phyloP scores from a whole-genome alignment of 768 basidiomycete species.

The Porphyrellus cyaneotinctus region DNA sequence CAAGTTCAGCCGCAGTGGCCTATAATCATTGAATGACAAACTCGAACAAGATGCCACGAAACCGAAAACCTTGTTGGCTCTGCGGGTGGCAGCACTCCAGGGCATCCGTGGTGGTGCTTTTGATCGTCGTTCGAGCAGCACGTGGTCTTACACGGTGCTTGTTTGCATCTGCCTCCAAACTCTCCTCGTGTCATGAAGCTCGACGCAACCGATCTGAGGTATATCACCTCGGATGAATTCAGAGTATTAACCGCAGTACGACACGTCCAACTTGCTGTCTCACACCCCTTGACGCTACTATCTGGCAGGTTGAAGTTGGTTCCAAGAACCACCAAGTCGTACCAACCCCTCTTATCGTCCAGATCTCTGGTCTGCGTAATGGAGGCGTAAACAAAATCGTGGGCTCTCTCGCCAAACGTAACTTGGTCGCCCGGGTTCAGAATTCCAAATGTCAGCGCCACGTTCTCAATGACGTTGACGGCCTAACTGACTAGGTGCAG shows the following conservation, averaged over 20 bases:
- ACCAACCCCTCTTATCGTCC: slow-evolving; percentile 81
- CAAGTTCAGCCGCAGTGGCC: slow-evolving; percentile 23
- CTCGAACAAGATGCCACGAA: neutral
- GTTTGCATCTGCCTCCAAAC: neutral
- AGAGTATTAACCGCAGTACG: slow-evolving; percentile 89
- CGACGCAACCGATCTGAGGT: slow-evolving; percentile 91
- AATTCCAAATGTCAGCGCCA: slow-evolving; percentile 77
- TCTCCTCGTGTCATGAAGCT: slow-evolving; percentile 63
- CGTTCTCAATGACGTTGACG: neutral
- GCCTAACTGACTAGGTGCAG: slow-evolving; percentile 39
- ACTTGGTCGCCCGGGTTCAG: slow-evolving; percentile 83
- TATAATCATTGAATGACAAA: neutral
- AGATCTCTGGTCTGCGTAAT: slow-evolving; percentile 87
- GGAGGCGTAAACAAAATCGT: slow-evolving; percentile 94
- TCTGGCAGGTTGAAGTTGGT: slow-evolving; percentile 85
- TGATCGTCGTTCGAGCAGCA: neutral
- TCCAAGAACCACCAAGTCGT: slow-evolving; percentile 98
- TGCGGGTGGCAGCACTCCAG: slow-evolving; percentile 17
- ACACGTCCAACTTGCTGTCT: neutral
- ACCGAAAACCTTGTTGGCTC: slow-evolving; percentile 34
- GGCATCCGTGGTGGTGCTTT: too few relatives aligned
- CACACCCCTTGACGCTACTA: neutral
- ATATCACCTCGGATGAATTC: slow-evolving; percentile 90
- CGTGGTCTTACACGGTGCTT: too few relatives aligned
- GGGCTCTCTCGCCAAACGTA: slow-evolving; percentile 86